These are phyloP conservation scores for Phanerochaete sordida DNA, from an alignment of 768 basidiomycete genomes.

Conservation along the genomic window DNA sequence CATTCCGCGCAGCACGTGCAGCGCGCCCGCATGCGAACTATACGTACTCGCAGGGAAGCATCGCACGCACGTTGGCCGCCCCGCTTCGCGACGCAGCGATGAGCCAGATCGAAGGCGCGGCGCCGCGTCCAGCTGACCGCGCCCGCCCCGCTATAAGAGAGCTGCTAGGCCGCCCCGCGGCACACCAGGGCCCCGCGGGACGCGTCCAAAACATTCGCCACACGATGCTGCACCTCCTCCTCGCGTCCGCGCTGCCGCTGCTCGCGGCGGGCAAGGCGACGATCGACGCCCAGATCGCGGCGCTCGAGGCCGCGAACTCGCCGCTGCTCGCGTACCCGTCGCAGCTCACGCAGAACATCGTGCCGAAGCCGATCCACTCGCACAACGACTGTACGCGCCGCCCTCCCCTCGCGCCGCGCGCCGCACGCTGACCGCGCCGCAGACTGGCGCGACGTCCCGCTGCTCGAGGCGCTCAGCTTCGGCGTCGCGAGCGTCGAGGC, in stretches of 20 bases:
- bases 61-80: not conserved
- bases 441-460: slow-evolving; percentile 54
- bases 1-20: no score
- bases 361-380: slow-evolving; percentile 48
- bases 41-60: not conserved
- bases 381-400: slow-evolving; percentile 61
- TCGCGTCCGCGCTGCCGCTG: slow-evolving; percentile 5
- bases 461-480: slow-evolving; percentile 44
- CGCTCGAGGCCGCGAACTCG: slow-evolving; percentile 30
- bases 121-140: not conserved
- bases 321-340: slow-evolving; percentile 41
- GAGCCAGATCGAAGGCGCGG: not conserved
- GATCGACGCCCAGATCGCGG: slow-evolving; percentile 17
- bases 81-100: not conserved
- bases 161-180: no score
- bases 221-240: not conserved
- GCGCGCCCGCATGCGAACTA: no score
- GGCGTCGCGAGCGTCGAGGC: slow-evolving; percentile 53
- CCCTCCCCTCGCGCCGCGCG: no score
- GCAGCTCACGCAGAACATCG: slow-evolving; percentile 43
- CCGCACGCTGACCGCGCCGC: no score
- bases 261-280: slow-evolving; percentile 15
- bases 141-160: not conserved
- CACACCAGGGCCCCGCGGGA: no score
- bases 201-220: no score